Conservation (phyloP, 768 basidiomycete species). For the Russula sp. region DNA sequence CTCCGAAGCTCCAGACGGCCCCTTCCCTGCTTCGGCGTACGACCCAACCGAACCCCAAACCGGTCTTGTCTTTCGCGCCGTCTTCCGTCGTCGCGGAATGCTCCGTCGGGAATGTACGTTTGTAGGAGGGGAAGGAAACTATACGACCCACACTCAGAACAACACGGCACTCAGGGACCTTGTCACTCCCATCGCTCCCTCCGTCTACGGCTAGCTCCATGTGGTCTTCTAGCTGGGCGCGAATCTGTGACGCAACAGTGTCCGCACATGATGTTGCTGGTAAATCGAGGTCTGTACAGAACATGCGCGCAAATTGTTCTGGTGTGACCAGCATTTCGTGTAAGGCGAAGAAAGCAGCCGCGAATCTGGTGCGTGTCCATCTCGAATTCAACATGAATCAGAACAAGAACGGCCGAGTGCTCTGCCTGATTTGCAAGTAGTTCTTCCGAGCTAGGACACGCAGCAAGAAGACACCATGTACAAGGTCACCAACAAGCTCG, state of each 20-base stretch:
- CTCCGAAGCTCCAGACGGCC: conserved; percentile 79
- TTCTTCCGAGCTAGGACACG: conserved; percentile 42
- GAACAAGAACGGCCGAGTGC: no score
- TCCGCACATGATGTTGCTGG: conserved; percentile 59
- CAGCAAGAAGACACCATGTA: not conserved
- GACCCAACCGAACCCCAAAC: conserved; percentile 66
- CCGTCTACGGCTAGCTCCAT: conserved; percentile 66
- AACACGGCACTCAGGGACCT: conserved; percentile 68
- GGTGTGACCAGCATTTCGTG: conserved; percentile 84
- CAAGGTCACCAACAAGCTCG: no score
- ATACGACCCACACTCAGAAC: conserved; percentile 58
- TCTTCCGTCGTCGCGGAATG: conserved; percentile 28
- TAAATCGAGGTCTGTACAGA: conserved; percentile 85
- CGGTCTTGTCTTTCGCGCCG: conserved; percentile 55
- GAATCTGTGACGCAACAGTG: conserved; percentile 79
- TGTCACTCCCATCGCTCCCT: conserved; percentile 40
- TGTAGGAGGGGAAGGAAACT: not conserved
- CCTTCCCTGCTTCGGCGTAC: conserved; percentile 67
- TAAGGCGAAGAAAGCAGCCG: conserved; percentile 96
- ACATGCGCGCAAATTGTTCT: conserved; percentile 74
- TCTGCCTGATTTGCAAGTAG: no score
- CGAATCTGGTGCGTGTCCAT: conserved; percentile 86
- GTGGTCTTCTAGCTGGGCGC: conserved; percentile 86
- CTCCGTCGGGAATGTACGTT: conserved; percentile 31
- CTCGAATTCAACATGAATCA: conserved; percentile 93